Evolutionary conservation across 1,284 basidiomycete species (phyloP).

Genomic region (Microbotryum intermedium): DNA sequence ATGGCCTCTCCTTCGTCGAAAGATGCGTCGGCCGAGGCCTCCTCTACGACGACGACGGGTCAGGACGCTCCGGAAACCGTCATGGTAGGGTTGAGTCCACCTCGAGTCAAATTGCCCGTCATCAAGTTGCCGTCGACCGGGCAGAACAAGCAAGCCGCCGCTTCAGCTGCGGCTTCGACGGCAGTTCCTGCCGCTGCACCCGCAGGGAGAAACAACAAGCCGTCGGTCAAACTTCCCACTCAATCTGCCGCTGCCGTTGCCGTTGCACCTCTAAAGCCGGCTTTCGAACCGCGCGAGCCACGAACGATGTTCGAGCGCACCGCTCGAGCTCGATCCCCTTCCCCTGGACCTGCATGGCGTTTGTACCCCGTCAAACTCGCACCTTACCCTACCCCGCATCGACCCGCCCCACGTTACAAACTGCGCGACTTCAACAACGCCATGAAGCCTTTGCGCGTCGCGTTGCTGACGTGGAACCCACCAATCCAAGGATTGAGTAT

Average conservation of each 20-base stretch:
- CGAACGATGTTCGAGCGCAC: constrained; percentile 37
- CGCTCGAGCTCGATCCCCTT: constrained; percentile 36
- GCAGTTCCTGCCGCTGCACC: no score
- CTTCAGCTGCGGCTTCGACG: not conserved
- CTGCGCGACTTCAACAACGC: constrained; percentile 24
- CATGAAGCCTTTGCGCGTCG: constrained; percentile 48
- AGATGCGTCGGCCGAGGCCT: not conserved
- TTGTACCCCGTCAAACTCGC: constrained; percentile 44
- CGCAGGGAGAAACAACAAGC: no score
- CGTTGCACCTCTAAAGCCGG: constrained; percentile 1
- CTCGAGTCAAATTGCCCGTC: not conserved
- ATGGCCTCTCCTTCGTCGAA: constrained; percentile 42
- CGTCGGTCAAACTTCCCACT: not conserved
- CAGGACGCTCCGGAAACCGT: constrained; percentile 9
- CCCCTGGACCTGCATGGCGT: constrained; percentile 48
- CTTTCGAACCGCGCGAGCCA: constrained; percentile 14
- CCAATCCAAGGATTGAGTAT: constrained; percentile 58
- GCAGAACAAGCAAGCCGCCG: constrained; percentile 4
- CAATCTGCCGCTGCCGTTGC: constrained; percentile 12
- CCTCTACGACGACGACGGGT: no score
- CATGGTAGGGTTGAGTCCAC: constrained; percentile 17
- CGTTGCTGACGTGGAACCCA: constrained; percentile 65
- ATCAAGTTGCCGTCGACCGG: not conserved
- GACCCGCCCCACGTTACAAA: constrained; percentile 1
- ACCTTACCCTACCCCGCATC: constrained; percentile 8